phyloP scores from a whole-genome alignment of 441 rosid species.

The Populus tomentosa region DNA sequence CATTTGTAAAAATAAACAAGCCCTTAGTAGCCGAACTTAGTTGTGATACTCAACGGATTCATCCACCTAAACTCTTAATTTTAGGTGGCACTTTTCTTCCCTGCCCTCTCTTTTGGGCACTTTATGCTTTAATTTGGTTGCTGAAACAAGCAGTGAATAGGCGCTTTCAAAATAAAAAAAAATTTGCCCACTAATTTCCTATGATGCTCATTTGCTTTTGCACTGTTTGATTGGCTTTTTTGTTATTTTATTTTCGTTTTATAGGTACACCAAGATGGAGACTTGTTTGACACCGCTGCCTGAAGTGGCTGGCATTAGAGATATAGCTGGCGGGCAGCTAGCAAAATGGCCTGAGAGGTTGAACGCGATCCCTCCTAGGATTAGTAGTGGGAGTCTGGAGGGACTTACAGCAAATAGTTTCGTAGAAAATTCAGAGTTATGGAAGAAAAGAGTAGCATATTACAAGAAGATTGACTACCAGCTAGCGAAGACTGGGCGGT shows the following conservation, averaged over 20 bases:
- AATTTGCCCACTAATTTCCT: neutral
- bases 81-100: neutral
- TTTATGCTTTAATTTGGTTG: neutral
- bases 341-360: constrained; percentile 76
- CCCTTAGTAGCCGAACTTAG: too few relatives aligned
- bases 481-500: constrained; percentile 54
- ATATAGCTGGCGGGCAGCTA: constrained; percentile 49
- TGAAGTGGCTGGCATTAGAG: constrained; percentile 33
- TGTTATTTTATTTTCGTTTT: neutral
- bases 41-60: constrained; percentile 9
- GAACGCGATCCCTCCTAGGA: constrained; percentile 60
- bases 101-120: neutral
- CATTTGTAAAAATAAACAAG: too few relatives aligned
- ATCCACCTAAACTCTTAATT: neutral
- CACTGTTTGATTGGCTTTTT: neutral
- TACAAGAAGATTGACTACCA: constrained; percentile 58
- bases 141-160: neutral
- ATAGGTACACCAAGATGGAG: constrained; percentile 57
- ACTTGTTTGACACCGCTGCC: constrained; percentile 55
- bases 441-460: constrained; percentile 64
- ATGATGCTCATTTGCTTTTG: neutral
- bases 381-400: constrained; percentile 37
- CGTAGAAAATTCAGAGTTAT: constrained; percentile 40
- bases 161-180: neutral
- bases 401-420: constrained; percentile 54